Evolutionary conservation across 805 yeast species (phyloP), one percentile per base, ranked within the genome.

Genomic region (Priceomyces haplophilus): DNA sequence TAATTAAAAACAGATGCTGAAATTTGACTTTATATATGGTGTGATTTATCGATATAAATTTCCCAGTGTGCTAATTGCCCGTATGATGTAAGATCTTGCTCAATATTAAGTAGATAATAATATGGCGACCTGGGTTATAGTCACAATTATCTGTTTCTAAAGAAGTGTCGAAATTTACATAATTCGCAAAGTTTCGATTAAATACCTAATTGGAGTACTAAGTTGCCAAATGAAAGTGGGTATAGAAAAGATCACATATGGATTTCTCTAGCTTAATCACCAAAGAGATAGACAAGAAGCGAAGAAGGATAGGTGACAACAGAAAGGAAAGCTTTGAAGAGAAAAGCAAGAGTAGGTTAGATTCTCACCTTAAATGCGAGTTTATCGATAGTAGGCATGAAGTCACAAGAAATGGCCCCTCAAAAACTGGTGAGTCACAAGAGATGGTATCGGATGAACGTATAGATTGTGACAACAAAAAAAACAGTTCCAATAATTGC

Each of bases 271-370:
- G 64, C 30, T 48, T 78, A 59, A 64, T 80, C 41, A 51, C 70
- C 1, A 57, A 63, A 20, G 83, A 80, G 55, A 79, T 79, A 16
- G 63, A 60, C 5, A 75, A 68, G 59, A 75, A 75, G 59, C 62
- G 64, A 49, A 53, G 55, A 45, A 42, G 51, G 29, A 57, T 44
- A 25, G 24, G 41, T 21, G 44, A 48, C 29, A 45, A 27, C 38
- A 44, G 43, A 25, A 38, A 44, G 15, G 23, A 15, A 7, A 18
- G 24, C 11, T 13, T 7, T 17, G n/a, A 8, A 4, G 19, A 4
- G 13, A 21, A 34, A 3, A 4, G 10, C 15, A 3, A 19, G 18
- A 19, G 11, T 3, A 12, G 3, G 12, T 17, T 5, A 34, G 10
- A 12, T 18, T 13, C 7, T 19, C n/a, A 34, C 5, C 24, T 33